Base-by-base conservation (phyloP, 352 stramenopile species). In the Phytophthora cryptogea region DNA sequence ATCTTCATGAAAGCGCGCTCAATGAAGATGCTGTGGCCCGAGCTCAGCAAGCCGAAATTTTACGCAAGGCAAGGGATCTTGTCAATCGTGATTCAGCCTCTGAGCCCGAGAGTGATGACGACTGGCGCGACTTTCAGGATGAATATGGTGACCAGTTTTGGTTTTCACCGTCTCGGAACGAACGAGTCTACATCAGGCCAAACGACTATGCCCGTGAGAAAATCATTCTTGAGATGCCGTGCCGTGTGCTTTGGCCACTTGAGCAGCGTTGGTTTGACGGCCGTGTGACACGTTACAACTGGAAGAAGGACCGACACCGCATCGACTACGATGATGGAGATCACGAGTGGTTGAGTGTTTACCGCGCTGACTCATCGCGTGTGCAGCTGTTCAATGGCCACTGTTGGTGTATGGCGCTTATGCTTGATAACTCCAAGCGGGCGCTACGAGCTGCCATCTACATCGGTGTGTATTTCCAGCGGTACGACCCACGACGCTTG, bases 241-340 rank as follows among this genome's bases (percentile, higher is more conserved):
- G 84, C 50, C 77, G 78, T 5, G 77, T 94, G 23, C 74, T 80
- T 14, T 94, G 85, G 85, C 81, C 81, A 8, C 65, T 91, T 20
- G 83, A 94, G 53, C 70, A 90, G 62, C 72, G 81, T 37, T 94
- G 85, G 84, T 92, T 90, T 62, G 70, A 73, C 39, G 84, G 84
- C 4, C 55, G 37, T 11, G 64, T 94, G 41, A 61, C 59, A 0
- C 61, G 64, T 13, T 94, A 82, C 57, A 85, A 90, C 50, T 68
- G 67, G 26, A 72, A 42, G 52, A 89, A 89, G 51, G 64, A 73
- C 58, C 89, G 89, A 39, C 79, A 94, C 50, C 74, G 78, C 4
- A 56, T 94, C 20, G 70, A 83, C 43, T 94, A 94, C 54, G 73
- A 88, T 20, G 84, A 94, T 47, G 82, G 82, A 9, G 82, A 92